Evolutionary conservation across 1,284 basidiomycete genomes (phyloP), one percentile per base, ranked within the genome.

Genomic region (Schizophyllum amplum): DNA sequence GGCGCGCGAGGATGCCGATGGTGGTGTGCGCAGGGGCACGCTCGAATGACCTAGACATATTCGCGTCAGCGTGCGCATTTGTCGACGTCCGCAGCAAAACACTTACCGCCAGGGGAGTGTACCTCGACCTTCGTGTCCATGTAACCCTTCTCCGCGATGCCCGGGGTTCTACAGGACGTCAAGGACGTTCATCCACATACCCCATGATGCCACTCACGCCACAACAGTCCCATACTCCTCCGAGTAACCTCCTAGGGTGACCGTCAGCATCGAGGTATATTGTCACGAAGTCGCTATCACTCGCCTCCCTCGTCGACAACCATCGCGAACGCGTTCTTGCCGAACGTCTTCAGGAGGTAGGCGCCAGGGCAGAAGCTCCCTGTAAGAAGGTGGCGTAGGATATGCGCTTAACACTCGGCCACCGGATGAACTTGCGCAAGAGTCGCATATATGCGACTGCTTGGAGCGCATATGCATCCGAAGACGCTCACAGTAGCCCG

Each of bases 281-380:
- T n/a, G 47, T n/a, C 6, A 49, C 47, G 47, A 23, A n/a, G 17
- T 5, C n/a, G n/a, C 47, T 5, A n/a, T 6, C 5, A n/a, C 22
- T 23, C 6, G 22, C 48, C 48, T 61, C 75, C 73, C 65, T 73
- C 72, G 50, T 74, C 73, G 5, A 83, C 68, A 23, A 84, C 66
- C 55, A 83, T 68, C 1, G 76, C 72, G 60, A 83, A 75, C 1
- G 70, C 69, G 60, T 82, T 68, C 17, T 67, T 61, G 47, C 81
- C 82, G 60, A 81, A 83, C 25, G 69, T 72, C 5, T 66, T 60
- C 47, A 74, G 68, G 52, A 83, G 66, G 57, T 72, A 72, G 22
- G 66, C 15, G 70, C 69, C 48, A 84, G 65, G 42, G 70, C 57
- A 4, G 62, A 62, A 5, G 80, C 80, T 21, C 80, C 81, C 72